Conservation (phyloP, 768 basidiomycete genomes). For the Leccinum uliginosum region DNA sequence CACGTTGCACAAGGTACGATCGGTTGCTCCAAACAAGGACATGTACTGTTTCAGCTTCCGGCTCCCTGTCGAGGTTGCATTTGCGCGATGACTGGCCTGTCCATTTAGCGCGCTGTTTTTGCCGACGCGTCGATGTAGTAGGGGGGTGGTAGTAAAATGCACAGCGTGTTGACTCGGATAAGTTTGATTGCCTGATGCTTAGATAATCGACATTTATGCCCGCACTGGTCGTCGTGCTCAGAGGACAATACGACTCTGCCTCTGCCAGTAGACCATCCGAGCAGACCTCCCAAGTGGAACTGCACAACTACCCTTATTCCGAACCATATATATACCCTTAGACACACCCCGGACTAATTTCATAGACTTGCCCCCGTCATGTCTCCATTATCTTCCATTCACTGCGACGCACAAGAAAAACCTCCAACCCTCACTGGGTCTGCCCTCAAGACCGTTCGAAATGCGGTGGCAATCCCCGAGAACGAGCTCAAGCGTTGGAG, state of each 20-base stretch:
- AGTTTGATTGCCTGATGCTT: slow-evolving; percentile 22
- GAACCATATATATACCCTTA: slow-evolving; percentile 34
- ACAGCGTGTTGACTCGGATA: slow-evolving; percentile 28
- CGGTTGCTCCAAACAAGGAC: slow-evolving; percentile 93
- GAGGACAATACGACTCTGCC: slow-evolving; percentile 4
- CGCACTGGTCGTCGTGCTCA: slow-evolving; percentile 10
- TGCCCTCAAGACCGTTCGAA: slow-evolving; percentile 63
- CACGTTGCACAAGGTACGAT: slow-evolving; percentile 73
- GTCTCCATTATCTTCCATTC: slow-evolving; percentile 39
- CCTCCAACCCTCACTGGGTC: slow-evolving; percentile 45
- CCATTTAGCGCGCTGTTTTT: background rate
- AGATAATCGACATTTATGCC: slow-evolving; percentile 33
- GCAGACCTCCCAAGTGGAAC: slow-evolving; percentile 11
- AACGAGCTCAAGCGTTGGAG: slow-evolving; percentile 86
- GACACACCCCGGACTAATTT: slow-evolving; percentile 27
- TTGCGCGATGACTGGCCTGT: slow-evolving; percentile 14
- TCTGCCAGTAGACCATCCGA: slow-evolving; percentile 5
- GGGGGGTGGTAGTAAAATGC: background rate
- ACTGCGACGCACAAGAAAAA: slow-evolving; percentile 45
- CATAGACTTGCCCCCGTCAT: slow-evolving; percentile 28
- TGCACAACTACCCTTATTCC: slow-evolving; percentile 20
- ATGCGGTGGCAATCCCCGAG: slow-evolving; percentile 68
- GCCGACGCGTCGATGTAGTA: slow-evolving; percentile 1
- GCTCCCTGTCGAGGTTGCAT: slow-evolving; percentile 48
- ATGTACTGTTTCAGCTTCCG: slow-evolving; percentile 97